Conservation (phyloP, 2,329 filamentous ascomycete species). For the Trichoderma breve region DNA sequence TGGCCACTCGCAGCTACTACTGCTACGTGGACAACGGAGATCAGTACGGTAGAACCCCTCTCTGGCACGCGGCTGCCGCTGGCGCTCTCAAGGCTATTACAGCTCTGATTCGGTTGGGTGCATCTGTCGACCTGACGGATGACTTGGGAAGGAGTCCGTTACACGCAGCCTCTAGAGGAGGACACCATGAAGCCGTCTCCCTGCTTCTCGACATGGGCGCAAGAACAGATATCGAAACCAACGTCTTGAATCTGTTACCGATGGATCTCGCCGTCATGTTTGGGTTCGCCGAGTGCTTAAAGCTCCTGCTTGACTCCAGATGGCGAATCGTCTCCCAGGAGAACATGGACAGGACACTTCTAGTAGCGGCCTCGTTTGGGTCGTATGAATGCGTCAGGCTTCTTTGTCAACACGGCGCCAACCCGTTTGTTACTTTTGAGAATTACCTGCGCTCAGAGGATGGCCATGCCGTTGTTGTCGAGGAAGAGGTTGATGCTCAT, state of each 20-base stretch:
- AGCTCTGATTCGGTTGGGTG: background rate
- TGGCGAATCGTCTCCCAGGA: background rate
- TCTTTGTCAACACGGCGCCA: conserved; percentile 2
- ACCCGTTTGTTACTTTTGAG: conserved; percentile 2
- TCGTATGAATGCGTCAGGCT: background rate
- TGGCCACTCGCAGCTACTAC: background rate
- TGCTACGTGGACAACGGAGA: background rate
- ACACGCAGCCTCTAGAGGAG: conserved; percentile 14
- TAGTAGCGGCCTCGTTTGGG: conserved; percentile 9
- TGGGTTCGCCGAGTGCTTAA: conserved; percentile 6
- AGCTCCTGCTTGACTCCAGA: background rate
- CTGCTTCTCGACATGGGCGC: background rate
- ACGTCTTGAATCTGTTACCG: background rate
- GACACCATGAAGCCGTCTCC: conserved; percentile 3
- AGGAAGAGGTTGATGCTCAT: background rate
- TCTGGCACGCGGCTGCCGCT: conserved; percentile 16
- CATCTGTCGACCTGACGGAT: background rate
- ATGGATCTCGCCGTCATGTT: conserved; percentile 19
- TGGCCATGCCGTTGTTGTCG: background rate
- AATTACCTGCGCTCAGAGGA: background rate
- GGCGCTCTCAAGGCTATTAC: background rate
- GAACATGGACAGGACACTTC: background rate
- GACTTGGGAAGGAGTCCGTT: conserved; percentile 14
- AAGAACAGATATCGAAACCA: background rate
- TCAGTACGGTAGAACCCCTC: conserved; percentile 1